Evolutionary conservation across 169 alveolate species (phyloP).

Genomic region (Plasmodium adleri): DNA sequence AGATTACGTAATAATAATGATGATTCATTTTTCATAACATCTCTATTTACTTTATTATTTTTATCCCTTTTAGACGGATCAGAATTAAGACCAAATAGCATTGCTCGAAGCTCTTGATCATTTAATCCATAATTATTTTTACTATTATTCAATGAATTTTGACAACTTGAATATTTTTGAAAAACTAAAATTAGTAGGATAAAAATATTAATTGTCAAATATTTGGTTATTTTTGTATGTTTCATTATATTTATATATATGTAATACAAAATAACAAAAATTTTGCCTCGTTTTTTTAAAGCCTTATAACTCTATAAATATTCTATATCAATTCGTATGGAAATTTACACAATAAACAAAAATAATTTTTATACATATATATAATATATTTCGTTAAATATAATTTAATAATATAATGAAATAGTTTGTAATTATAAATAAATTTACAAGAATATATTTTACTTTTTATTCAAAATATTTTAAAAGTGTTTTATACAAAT

Average conservation of each 20-base stretch:
- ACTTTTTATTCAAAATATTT: conserved; percentile 26
- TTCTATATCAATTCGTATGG: too few species aligned
- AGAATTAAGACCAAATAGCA: conserved; percentile 61
- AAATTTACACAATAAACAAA: too few species aligned
- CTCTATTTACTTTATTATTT: conserved; percentile 27
- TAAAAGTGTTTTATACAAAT: conserved; percentile 15
- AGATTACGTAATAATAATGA: conserved; percentile 48
- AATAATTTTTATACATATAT: too few species aligned
- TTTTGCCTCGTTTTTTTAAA: too few species aligned
- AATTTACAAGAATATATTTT: not conserved
- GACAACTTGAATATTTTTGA: conserved; percentile 43
- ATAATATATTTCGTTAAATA: too few species aligned
- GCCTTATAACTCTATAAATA: too few species aligned
- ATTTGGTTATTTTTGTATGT: conserved; percentile 22
- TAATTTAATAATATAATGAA: too few species aligned
- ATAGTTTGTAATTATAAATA: too few species aligned
- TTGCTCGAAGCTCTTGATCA: conserved; percentile 55
- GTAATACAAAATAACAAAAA: too few species aligned
- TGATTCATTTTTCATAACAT: conserved; percentile 49
- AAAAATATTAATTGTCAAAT: conserved; percentile 21
- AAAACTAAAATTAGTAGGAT: conserved; percentile 33
- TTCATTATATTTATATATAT: conserved; percentile 26
- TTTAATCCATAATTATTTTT: conserved; percentile 58
- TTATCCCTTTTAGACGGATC: conserved; percentile 25
- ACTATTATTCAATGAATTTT: conserved; percentile 30